Base-by-base conservation (phyloP, 1,284 basidiomycete species). In the Athelia psychrophila region DNA sequence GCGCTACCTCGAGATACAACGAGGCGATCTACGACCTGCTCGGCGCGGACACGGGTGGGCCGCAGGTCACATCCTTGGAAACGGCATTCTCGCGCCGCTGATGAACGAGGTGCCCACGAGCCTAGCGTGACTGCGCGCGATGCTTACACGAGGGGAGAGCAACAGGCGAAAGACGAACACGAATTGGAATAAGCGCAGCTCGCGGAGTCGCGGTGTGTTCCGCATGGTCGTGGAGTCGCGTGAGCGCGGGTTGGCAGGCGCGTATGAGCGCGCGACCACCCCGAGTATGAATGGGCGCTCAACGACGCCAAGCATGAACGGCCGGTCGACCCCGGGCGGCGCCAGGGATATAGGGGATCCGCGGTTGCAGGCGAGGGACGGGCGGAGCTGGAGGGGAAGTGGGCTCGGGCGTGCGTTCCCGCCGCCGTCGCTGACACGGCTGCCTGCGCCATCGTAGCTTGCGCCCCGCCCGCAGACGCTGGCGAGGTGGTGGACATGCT, bases 1-100 rank as follows among this genome's bases (percentile, higher is more conserved):
- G 93, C 58, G 91, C 2, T 98, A 98, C 66, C 83, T 98, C 44
- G 95, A 98, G 63, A 94, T 98, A 98, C 75, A 99, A 99, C 69
- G 96, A 99, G 69, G 80, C 84, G 0, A 90, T 99, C 54, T 83
- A 93, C 56, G 95, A 95, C 63, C 73, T 95, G 2, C 81, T 95
- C 24, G 82, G 81, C 16, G 80, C 78, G 2, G 77, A 78, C n/a
- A 75, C 80, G 16, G 81, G 81, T 52, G 81, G 82, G 2, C 25
- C 19, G 23, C 24, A n/a, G 16, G 87, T 91, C 84, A 88, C 57
- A 80, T 92, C 9, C 81, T 89, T 54, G 86, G 85, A 13, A 71
- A 68, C 6, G 82, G 83, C 1, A 62, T 83, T 4, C 74, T 95
- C 2, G 73, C 83, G 2, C 92, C 92, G 2, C 75, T 96, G 38